Evolutionary conservation across 2,329 filamentous ascomycete species (phyloP), one percentile per base, ranked within the genome.

Genomic region (Boeremia exigua): DNA sequence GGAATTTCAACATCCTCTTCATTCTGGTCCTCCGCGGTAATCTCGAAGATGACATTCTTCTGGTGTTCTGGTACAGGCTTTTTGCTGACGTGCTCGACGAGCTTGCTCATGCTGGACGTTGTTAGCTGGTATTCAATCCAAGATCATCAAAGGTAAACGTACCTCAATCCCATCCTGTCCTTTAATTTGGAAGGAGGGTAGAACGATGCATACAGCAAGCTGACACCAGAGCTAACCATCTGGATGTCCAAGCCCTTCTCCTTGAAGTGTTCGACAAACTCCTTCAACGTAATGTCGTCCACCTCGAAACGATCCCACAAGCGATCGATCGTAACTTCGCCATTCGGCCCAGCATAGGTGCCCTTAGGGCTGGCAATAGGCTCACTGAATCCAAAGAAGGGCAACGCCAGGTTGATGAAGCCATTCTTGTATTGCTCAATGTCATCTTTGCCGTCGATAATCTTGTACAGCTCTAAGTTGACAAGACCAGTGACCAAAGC

Each of bases 391-490:
- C 94, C 94, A 67, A 99, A 96, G 84, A 99, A 98, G 0, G 95
- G 95, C 61, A 99, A 81, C 1, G 95, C 95, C 65, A 99, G 80
- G 79, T 99, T 99, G 79, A 98, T 84, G 77, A 99, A 99, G 14
- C 95, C 95, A 73, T 99, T 99, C 86, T 98, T 98, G 87, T 96
- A 99, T 78, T 98, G 91, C 79, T 98, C 95, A 62, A 97, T 89
- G 67, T 98, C 92, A n/a, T 84, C 86, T 83, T 99, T 97, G 72
- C 92, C 94, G 71, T 98, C 95, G 40, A 99, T 83, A 61, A 99
- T 86, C 86, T 99, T 99, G 88, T 91, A 97, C 43, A 98, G 80
- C 80, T 99, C 95, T 40, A 99, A 81, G 14, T 96, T 85, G 48
- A 99, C 92, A 40, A 99, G 83, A 55, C 95, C 95, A 2, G 95